These are phyloP conservation scores for Hanseniaspora lindneri DNA, from an alignment of 805 yeast species.

Conservation along the genomic window DNA sequence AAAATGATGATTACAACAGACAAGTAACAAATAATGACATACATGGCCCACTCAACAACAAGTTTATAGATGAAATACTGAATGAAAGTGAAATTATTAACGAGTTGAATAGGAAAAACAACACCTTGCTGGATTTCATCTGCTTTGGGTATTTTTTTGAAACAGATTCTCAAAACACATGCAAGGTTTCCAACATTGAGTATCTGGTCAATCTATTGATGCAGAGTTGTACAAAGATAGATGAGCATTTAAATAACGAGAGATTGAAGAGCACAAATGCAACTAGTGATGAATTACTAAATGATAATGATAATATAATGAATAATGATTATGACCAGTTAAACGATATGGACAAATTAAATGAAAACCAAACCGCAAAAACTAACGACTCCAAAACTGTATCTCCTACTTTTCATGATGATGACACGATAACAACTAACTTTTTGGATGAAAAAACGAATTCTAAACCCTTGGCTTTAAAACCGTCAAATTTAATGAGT, in stretches of 20 bases:
- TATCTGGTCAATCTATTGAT: constrained; percentile 26
- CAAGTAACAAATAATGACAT: neutral
- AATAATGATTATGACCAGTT: constrained; percentile 15
- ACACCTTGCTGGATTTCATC: constrained; percentile 37
- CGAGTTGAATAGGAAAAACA: constrained; percentile 31
- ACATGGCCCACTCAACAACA: constrained; percentile 1
- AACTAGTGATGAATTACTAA: neutral
- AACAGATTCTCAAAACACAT: constrained; percentile 9
- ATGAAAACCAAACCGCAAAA: neutral
- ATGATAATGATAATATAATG: constrained; percentile 15
- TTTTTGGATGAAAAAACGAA: neutral
- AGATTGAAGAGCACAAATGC: neutral
- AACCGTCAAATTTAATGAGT: constrained; percentile 6
- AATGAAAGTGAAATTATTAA: constrained; percentile 32
- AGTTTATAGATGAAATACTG: constrained; percentile 30
- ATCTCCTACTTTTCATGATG: neutral
- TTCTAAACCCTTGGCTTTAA: constrained; percentile 1
- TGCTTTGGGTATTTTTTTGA: constrained; percentile 35
- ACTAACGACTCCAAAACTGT: too few relatives aligned
- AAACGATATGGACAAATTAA: neutral
- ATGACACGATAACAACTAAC: constrained; percentile 7
- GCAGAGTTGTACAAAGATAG: constrained; percentile 22
- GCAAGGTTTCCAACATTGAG: constrained; percentile 24
- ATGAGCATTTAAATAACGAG: constrained; percentile 11
- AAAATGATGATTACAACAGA: neutral